These are phyloP conservation scores for Desmodesmus armatus DNA, from an alignment of 139 green algal species.

Conservation along the genomic window DNA sequence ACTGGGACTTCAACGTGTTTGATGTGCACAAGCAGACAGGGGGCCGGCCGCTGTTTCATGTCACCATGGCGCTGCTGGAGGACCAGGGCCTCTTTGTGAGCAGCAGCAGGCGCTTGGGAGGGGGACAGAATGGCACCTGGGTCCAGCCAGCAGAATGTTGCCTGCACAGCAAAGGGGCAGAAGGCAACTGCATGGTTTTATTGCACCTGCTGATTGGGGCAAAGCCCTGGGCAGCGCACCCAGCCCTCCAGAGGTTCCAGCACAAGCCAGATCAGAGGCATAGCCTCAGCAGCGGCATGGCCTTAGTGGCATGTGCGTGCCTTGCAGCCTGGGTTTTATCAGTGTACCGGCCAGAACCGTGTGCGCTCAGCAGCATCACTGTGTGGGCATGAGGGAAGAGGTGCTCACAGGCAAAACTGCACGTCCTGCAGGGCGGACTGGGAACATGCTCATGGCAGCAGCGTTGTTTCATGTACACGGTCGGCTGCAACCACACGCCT, in stretches of 20 bases:
- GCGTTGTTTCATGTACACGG: too few species aligned
- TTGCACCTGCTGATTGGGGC: neutral
- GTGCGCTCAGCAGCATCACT: too few species aligned
- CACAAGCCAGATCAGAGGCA: too few species aligned
- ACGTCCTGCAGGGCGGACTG: neutral
- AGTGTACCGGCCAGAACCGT: too few species aligned
- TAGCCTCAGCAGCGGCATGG: too few species aligned
- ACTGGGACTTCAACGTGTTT: slow-evolving; percentile 72
- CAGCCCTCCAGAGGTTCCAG: neutral
- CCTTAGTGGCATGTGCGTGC: too few species aligned
- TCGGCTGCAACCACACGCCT: neutral
- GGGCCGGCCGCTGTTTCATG: slow-evolving; percentile 55
- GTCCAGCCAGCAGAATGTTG: too few species aligned
- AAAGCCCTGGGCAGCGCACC: neutral
- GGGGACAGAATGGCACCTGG: too few species aligned
- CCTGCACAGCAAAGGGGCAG: neutral
- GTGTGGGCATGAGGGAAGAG: too few species aligned
- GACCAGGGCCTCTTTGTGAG: slow-evolving; percentile 64
- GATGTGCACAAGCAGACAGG: slow-evolving; percentile 43
- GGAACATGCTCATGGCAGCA: neutral
- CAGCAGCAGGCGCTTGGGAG: too few species aligned
- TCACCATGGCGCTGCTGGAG: slow-evolving; percentile 66
- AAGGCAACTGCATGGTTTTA: neutral
- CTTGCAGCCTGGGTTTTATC: too few species aligned
- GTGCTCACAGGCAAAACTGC: neutral